These are phyloP conservation scores for Pythium brachiatum DNA, from an alignment of 352 stramenopile genomes.

Conservation along the genomic window DNA sequence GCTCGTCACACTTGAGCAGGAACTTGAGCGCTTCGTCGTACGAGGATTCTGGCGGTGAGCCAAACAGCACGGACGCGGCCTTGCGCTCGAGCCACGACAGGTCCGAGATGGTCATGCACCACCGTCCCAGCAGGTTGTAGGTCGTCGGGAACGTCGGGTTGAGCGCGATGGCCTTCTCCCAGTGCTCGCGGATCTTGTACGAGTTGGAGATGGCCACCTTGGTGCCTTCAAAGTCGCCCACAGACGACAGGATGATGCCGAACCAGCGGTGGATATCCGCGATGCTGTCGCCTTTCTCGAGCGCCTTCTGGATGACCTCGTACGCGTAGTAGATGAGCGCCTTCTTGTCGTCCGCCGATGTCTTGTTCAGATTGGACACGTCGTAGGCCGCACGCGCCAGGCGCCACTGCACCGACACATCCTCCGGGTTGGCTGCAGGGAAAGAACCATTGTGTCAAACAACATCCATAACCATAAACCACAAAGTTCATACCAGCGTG, in stretches of 20 bases:
- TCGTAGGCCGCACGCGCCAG: conserved; percentile 38
- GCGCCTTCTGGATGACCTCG: conserved; percentile 48
- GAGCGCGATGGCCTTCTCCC: conserved; percentile 64
- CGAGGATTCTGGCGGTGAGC: conserved; percentile 71
- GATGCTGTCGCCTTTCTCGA: conserved; percentile 22
- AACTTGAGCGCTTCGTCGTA: conserved; percentile 83
- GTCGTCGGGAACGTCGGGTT: conserved; percentile 68
- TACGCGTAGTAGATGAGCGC: conserved; percentile 49
- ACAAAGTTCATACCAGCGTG: conserved; percentile 7
- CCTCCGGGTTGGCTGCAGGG: conserved; percentile 23
- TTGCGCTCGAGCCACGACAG: conserved; percentile 69
- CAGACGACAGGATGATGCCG: conserved; percentile 74
- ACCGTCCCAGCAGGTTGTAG: conserved; percentile 73
- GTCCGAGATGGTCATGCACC: conserved; percentile 34
- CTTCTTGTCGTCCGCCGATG: conserved; percentile 33
- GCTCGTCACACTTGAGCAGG: conserved; percentile 72
- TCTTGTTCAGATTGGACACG: conserved; percentile 31
- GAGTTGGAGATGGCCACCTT: conserved; percentile 82
- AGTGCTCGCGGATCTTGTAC: conserved; percentile 73
- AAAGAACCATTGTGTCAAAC: not conserved
- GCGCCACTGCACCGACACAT: conserved; percentile 35
- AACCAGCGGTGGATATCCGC: conserved; percentile 82
- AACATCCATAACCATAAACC: not conserved
- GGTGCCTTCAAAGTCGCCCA: conserved; percentile 84
- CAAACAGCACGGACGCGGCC: conserved; percentile 78